A percentile compares a stretch with the other conserved stretches of the same genome.
Evolutionary conservation across 2,329 filamentous ascomycete species (phyloP).

Genomic region (Trichothecium sympodiale): DNA sequence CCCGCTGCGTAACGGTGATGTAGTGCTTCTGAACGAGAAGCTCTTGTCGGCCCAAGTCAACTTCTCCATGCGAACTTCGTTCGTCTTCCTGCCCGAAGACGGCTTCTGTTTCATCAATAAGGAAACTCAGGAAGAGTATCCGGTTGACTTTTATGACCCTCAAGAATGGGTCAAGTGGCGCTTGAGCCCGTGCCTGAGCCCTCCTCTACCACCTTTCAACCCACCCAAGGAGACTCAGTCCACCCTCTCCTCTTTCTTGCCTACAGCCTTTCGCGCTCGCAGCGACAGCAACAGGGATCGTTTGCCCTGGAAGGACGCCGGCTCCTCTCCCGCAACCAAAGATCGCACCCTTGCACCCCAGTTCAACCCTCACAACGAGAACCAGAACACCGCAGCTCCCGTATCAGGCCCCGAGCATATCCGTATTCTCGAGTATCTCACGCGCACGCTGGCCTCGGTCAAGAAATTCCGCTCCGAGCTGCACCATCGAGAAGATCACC

Average conservation of each 20-base stretch:
- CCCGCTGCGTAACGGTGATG: conserved; percentile 82
- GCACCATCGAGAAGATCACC: conserved; percentile 46
- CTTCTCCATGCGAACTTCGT: conserved; percentile 81
- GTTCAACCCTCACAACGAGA: neutral
- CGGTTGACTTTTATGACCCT: conserved; percentile 72
- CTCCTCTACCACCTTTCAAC: conserved; percentile 49
- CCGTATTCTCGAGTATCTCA: conserved; percentile 52
- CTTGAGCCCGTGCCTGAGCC: conserved; percentile 66
- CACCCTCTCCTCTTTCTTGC: conserved; percentile 32
- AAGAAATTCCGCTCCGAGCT: conserved; percentile 69
- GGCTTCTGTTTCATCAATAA: conserved; percentile 83
- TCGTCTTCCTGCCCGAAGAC: conserved; percentile 73
- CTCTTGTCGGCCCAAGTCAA: conserved; percentile 88
- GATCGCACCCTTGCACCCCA: conserved; percentile 18
- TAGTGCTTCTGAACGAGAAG: conserved; percentile 78
- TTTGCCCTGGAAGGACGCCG: no score
- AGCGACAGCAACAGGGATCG: conserved; percentile 30
- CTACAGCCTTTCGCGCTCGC: conserved; percentile 31
- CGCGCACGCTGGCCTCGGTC: conserved; percentile 59
- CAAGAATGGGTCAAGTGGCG: conserved; percentile 70
- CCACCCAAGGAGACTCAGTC: conserved; percentile 18
- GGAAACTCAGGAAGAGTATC: conserved; percentile 67
- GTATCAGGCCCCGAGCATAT: conserved; percentile 13
- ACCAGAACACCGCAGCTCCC: neutral
- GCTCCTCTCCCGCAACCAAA: no score